Evolutionary conservation across 2,329 filamentous ascomycete genomes (phyloP).

Genomic region (Fusarium buxicola): DNA sequence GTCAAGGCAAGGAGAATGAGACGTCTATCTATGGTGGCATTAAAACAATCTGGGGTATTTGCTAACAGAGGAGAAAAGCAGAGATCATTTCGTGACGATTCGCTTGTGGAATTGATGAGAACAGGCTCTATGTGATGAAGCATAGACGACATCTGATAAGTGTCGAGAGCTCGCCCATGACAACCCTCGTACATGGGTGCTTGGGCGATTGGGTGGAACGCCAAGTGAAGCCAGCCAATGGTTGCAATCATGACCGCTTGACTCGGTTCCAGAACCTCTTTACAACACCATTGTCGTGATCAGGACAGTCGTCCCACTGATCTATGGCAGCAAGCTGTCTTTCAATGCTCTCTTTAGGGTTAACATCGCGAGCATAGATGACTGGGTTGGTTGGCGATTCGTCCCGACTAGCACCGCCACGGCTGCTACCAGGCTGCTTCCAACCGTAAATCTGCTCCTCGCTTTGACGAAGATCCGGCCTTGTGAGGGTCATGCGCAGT

Average conservation of each 20-base stretch:
- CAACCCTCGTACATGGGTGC: background rate
- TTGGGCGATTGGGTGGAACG: background rate
- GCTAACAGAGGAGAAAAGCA: constrained; percentile 27
- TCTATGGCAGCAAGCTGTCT: constrained; percentile 66
- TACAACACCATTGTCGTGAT: constrained; percentile 64
- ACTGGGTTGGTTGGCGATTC: constrained; percentile 44
- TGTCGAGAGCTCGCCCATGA: background rate
- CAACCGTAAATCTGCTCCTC: constrained; percentile 80
- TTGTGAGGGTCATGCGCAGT: constrained; percentile 91
- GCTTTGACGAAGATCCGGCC: constrained; percentile 83
- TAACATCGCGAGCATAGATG: constrained; percentile 48
- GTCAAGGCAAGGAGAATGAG: constrained; percentile 10
- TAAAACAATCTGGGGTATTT: constrained; percentile 43
- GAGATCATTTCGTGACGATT: constrained; percentile 15
- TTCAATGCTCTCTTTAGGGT: constrained; percentile 66
- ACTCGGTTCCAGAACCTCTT: constrained; percentile 75
- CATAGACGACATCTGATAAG: background rate
- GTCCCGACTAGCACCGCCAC: constrained; percentile 57
- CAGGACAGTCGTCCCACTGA: constrained; percentile 53
- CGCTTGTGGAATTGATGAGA: background rate
- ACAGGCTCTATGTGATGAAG: background rate
- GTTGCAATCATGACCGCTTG: constrained; percentile 53
- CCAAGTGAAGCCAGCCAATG: background rate
- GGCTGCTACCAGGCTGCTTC: constrained; percentile 59
- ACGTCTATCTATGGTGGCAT: constrained; percentile 33